Evolutionary conservation across 73 alveolate genomes (phyloP), one percentile per base, ranked within the genome.

Genomic region (Tetrahymena malaccensis): DNA sequence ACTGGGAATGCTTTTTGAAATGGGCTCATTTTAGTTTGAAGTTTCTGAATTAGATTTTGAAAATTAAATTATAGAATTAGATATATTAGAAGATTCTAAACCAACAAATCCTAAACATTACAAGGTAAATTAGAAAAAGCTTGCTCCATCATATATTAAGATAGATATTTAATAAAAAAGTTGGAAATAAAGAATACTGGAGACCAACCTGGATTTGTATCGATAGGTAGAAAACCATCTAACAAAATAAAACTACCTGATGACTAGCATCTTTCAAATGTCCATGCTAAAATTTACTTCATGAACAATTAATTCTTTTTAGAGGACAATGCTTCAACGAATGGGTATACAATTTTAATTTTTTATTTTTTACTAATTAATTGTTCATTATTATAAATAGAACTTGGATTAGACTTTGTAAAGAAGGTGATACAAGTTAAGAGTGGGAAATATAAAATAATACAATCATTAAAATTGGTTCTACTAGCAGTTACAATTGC

Each of bases 21-120:
- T 98, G 98, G 99, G 99, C 11, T 85, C 97, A 33, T 94, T 96
- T 85, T 96, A 98, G 94, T 98, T 96, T 85, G 98, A 98, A 94
- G 98, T 98, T 37, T 93, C 70, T 55, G 85, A 38, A 33, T 25
- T 95, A 35, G 50, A 85, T 50, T 27, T 27, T 33, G 55, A 85
- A 27, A 70, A 70, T 27, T n/a, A 70, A 70, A 31, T 31, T 70
- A 70, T 70, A 5, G 22, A 17, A n/a, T 70, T 70, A 70, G 37
- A 31, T 27, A 70, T 70, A 2, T 70, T 70, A 31, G 89, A 70
- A 70, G 89, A 70, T 70, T 27, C 37, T 9, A 70, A 70, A 40
- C 89, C 89, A 70, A n/a, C 37, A 70, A 70, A 70, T 22, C 89
- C 89, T 70, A 70, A 70, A 22, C 37, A 70, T 70, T 70, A 27